These are phyloP conservation scores for Aspergillus proliferans DNA, from an alignment of 2,329 filamentous ascomycete species.

Conservation along the genomic window DNA sequence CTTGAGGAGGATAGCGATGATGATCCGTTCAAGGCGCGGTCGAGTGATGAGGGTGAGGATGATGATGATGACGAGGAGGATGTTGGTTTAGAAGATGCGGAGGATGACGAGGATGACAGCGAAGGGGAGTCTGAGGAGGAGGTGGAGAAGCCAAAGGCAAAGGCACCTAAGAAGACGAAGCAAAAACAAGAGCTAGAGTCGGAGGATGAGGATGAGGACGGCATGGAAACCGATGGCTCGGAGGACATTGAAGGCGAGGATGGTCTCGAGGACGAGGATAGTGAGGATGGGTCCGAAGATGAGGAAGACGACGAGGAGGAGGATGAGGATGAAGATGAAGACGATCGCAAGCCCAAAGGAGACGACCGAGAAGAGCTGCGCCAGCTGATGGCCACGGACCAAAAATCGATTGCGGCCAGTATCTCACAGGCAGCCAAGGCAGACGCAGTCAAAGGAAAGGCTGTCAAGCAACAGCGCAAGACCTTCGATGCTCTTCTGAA, in stretches of 20 bases:
- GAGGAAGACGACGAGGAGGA: slow-evolving; percentile 19
- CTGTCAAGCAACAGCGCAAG: slow-evolving; percentile 78
- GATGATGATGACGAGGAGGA: slow-evolving; percentile 14
- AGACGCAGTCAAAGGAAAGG: slow-evolving; percentile 77
- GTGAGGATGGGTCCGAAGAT: slow-evolving; percentile 17
- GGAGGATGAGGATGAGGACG: slow-evolving; percentile 19
- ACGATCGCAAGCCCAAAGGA: slow-evolving; percentile 24
- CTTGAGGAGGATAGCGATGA: slow-evolving; percentile 54
- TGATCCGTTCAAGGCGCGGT: slow-evolving; percentile 36
- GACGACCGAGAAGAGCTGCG: slow-evolving; percentile 55
- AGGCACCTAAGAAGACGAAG: slow-evolving; percentile 10
- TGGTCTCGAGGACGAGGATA: slow-evolving; percentile 22
- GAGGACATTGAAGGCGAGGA: slow-evolving; percentile 20
- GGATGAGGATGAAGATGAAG: slow-evolving; percentile 25
- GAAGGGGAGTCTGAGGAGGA: slow-evolving; percentile 6
- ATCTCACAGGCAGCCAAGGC: slow-evolving; percentile 62
- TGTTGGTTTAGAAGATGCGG: slow-evolving; percentile 24
- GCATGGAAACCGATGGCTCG: slow-evolving; percentile 17
- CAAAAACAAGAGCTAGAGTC: slow-evolving; percentile 15
- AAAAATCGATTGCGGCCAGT: slow-evolving; percentile 59
- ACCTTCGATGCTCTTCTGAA: slow-evolving; percentile 86
- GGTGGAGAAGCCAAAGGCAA: not conserved
- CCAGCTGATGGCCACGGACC: slow-evolving; percentile 61
- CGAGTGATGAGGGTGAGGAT: slow-evolving; percentile 30
- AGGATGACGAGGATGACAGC: slow-evolving; percentile 17